phyloP scores from a whole-genome alignment of 2,329 filamentous ascomycete species.

The Pestalotiopsis sp. region DNA sequence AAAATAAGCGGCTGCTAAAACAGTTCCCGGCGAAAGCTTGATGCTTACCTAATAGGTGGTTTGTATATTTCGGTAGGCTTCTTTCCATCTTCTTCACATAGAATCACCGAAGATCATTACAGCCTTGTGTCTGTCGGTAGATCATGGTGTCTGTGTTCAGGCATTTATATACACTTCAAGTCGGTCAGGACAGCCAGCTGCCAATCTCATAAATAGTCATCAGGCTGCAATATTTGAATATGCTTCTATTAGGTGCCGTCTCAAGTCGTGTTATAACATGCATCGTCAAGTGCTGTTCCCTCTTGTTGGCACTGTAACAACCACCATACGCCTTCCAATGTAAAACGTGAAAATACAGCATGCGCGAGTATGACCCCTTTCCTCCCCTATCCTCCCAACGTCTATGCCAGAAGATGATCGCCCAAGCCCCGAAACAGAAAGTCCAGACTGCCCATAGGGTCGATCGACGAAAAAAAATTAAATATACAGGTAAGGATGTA shows the following conservation, averaged over 20 bases:
- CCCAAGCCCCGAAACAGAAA: not conserved
- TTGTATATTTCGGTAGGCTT: not conserved
- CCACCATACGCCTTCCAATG: constrained; percentile 4
- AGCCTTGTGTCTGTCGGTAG: too few species aligned
- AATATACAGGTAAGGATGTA: constrained; percentile 5
- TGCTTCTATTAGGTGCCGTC: constrained; percentile 5
- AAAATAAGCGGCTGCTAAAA: not conserved
- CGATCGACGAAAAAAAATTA: not conserved
- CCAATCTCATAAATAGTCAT: not conserved
- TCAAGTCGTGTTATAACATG: constrained; percentile 2
- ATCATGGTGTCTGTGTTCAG: too few species aligned
- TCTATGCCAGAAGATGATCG: constrained; percentile 1
- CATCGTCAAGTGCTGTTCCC: constrained; percentile 7
- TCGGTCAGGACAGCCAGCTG: too few species aligned
- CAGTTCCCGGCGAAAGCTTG: not conserved
- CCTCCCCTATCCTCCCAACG: not conserved
- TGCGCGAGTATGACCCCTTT: not conserved
- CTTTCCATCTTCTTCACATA: too few species aligned
- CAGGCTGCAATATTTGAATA: not conserved
- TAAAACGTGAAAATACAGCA: not conserved
- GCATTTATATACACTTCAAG: too few species aligned
- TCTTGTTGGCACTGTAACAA: constrained; percentile 2
- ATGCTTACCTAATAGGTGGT: not conserved
- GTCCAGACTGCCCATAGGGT: not conserved
- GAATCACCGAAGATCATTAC: too few species aligned